Percentiles rank a stretch among this genome's conserved stretches.
Conservation (phyloP, 2,329 filamentous ascomycete genomes). For the Peltaster fructicola region DNA sequence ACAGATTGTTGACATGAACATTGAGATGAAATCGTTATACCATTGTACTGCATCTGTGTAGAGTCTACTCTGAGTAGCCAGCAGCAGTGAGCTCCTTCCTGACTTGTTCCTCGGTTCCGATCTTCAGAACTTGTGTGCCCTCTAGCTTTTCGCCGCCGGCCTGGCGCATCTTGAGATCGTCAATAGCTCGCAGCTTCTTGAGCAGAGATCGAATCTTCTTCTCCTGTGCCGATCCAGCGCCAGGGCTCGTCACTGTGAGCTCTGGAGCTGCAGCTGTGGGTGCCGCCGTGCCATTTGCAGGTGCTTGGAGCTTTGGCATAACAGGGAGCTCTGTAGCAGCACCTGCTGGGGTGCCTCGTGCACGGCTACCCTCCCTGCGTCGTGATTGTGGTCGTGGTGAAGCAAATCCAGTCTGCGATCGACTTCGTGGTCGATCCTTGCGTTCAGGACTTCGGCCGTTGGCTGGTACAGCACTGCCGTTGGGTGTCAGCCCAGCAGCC, state of each 20-base stretch:
- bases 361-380: slow-evolving; percentile 11
- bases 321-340: no score
- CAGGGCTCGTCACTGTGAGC: slow-evolving; percentile 36
- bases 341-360: slow-evolving; percentile 10
- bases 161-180: slow-evolving; percentile 92
- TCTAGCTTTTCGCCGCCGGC: slow-evolving; percentile 92
- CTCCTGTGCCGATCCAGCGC: slow-evolving; percentile 52
- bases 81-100: slow-evolving; percentile 50
- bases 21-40: no score
- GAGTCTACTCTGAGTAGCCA: no score
- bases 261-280: slow-evolving; percentile 21
- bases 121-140: slow-evolving; percentile 98
- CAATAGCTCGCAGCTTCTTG: slow-evolving; percentile 96
- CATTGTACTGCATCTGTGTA: neutral
- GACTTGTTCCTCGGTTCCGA: slow-evolving; percentile 69
- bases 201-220: slow-evolving; percentile 89
- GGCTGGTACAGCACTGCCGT: slow-evolving; percentile 19
- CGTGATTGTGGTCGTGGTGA: slow-evolving; percentile 12
- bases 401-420: slow-evolving; percentile 14
- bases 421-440: slow-evolving; percentile 16
- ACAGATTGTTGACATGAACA: no score
- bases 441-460: slow-evolving; percentile 6
- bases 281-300: slow-evolving; percentile 3
- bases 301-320: slow-evolving; percentile 24
- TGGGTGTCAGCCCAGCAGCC: slow-evolving; percentile 21